Evolutionary conservation across 2,329 filamentous ascomycete species (phyloP), one percentile per base, ranked within the genome.

Genomic region (Ascomycota sp.): DNA sequence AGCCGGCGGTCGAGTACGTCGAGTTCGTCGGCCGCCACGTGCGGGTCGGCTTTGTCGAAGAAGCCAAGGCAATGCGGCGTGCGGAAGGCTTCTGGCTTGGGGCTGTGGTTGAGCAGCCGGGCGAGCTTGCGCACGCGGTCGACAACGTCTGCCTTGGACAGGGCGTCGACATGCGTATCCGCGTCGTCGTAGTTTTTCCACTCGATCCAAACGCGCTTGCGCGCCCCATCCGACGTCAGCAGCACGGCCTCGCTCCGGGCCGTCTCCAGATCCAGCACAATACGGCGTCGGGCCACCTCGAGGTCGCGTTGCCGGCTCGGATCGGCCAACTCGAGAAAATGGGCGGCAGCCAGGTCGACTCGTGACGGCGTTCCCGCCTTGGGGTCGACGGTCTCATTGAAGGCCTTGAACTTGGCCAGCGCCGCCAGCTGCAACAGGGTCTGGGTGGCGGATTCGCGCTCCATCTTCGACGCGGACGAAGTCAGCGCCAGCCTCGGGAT

Each of bases 61-160:
- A 59, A 65, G 5, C 61, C 63, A 0, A 65, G 43, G 32, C 63
- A 65, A 26, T 59, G 55, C 3, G 60, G 61, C 4, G 59, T 58
- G 10, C 59, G 45, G 35, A 66, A 66, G 1, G 56, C 55, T 28
- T 57, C 51, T 2, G 59, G 59, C 28, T 63, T 63, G 2, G 58
- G 55, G 5, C 43, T 50, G 35, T 61, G 55, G 32, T 60, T 54
- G 6, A 65, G 47, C 12, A 65, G 41, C 4, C 53, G 51, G n/a
- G 57, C 57, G 6, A 65, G 47, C 35, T 58, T 59, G n/a, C 49
- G 45, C 2, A 63, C 55, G 15, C 59, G 43, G 21, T 59, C 52
- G 15, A 59, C 39, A 26, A 60, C 58, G 11, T 57, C 47, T 3
- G 45, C 38, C 32, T 56, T 59, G 10, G 56, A 52, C 5, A 58